phyloP scores from a whole-genome alignment of 2,329 filamentous ascomycete species.

The Domatiomyces catenatus region DNA sequence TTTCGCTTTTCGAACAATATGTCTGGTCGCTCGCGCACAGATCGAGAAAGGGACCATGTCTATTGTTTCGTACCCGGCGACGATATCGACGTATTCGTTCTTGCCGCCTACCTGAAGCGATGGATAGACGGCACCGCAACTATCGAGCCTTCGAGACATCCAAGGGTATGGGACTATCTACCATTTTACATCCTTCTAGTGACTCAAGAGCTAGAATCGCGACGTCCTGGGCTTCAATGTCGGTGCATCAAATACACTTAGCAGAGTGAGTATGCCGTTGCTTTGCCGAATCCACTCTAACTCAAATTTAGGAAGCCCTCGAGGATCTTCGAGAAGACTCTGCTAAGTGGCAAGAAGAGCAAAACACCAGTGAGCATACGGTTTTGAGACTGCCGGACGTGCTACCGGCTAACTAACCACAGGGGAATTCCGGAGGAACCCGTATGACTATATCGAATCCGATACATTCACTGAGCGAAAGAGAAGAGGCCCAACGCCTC shows the following conservation, averaged over 20 bases:
- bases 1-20: background rate
- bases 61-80: slow-evolving; percentile 13
- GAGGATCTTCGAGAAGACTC: slow-evolving; percentile 13
- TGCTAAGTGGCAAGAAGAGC: slow-evolving; percentile 12
- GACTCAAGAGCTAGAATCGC: slow-evolving; percentile 8
- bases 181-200: background rate
- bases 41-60: slow-evolving; percentile 1
- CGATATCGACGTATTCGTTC: slow-evolving; percentile 10
- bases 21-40: background rate
- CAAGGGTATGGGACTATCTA: slow-evolving; percentile 5
- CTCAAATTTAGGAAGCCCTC: slow-evolving; percentile 7
- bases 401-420: slow-evolving; percentile 4
- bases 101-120: slow-evolving; percentile 10
- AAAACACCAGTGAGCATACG: slow-evolving; percentile 8
- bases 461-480: slow-evolving; percentile 10
- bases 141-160: slow-evolving; percentile 10
- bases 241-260: slow-evolving; percentile 8
- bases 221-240: slow-evolving; percentile 9
- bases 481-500: slow-evolving; percentile 8
- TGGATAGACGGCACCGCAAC: slow-evolving; percentile 12
- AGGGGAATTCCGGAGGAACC: slow-evolving; percentile 9
- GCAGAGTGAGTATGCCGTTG: slow-evolving; percentile 7
- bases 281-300: background rate
- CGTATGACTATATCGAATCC: slow-evolving; percentile 12
- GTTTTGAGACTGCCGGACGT: background rate